Evolutionary conservation across 2,329 filamentous ascomycete genomes (phyloP), one percentile per base, ranked within the genome.

Genomic region (Aureobasidium pullulans): DNA sequence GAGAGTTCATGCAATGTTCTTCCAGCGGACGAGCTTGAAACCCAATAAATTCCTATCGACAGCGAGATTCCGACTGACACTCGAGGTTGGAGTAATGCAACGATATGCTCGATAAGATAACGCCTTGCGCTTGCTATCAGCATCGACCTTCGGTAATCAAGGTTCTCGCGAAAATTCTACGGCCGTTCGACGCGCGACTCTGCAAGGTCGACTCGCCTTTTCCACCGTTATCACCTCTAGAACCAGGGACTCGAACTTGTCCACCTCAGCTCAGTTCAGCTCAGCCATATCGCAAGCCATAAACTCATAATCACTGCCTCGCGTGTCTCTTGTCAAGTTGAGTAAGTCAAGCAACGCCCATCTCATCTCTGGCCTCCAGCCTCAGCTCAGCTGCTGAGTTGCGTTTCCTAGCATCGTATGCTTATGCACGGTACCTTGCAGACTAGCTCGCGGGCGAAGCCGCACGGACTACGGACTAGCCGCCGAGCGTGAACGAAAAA

Each of bases 361-460:
- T 44, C 42, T 36, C 19, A 50, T 54, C 37, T 54, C 37, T 54
- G 37, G 37, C 37, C 37, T 44, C 28, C 11, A 16, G 19, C n/a
- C 13, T 57, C 52, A 57, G 29, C 40, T 57, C 40, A 44, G 32
- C 31, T 37, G 37, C 29, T 23, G 2, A 23, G 23, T 23, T 23
- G 23, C 23, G 2, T 23, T 4, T 23, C 42, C 23, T 31, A 7
- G 15, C 19, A 37, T 11, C 31, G 3, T 37, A 8, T 34, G 15
- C 10, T 42, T 36, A 31, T 23, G 54, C 34, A 40, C 32, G 32
- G 54, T 57, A 48, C 54, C 54, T 57, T 57, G 54, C 54, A 57
- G 31, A 6, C 43, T 57, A 48, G 34, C 43, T 39, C 43, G 42
- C 54, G 54, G 54, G 43, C 32, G 9, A 47, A 15, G 19, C 54